A percentile compares a stretch with the other conserved stretches of the same genome.
Evolutionary conservation across 1,284 basidiomycete genomes (phyloP).

Genomic region (Pseudozyma thailandica): DNA sequence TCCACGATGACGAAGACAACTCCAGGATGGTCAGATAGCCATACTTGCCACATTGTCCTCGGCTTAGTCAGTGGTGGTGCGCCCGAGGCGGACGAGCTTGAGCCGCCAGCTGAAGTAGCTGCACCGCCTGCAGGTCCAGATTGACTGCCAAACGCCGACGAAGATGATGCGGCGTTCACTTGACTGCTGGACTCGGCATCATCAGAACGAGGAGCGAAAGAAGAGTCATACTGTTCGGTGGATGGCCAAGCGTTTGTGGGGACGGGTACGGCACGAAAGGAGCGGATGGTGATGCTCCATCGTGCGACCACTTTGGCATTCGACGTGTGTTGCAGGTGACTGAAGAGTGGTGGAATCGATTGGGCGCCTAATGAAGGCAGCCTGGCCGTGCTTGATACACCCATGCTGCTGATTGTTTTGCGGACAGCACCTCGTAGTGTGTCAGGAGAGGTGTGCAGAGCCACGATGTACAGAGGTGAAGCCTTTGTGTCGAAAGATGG

Average conservation of each 20-base stretch:
- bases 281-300: slow-evolving; percentile 54
- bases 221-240: slow-evolving; percentile 23
- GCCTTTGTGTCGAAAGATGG: slow-evolving; percentile 2
- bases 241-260: slow-evolving; percentile 44
- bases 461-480: slow-evolving; percentile 7
- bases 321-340: slow-evolving; percentile 38
- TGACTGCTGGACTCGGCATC: neutral
- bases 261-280: slow-evolving; percentile 51
- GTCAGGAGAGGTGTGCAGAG: no score
- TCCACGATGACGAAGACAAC: slow-evolving; percentile 52
- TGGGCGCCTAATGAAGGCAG: slow-evolving; percentile 43
- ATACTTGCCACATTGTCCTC: slow-evolving; percentile 51
- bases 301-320: slow-evolving; percentile 44
- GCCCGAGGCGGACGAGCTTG: slow-evolving; percentile 27
- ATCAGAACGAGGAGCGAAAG: neutral
- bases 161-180: neutral
- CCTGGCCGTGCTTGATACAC: slow-evolving; percentile 43
- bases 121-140: neutral
- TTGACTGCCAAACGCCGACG: slow-evolving; percentile 5
- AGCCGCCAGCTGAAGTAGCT: slow-evolving; percentile 2
- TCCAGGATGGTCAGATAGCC: slow-evolving; percentile 45
- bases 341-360: slow-evolving; percentile 49
- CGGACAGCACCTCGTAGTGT: no score
- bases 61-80: slow-evolving; percentile 47
- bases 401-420: slow-evolving; percentile 15